Base-by-base conservation (phyloP, 1,284 basidiomycete genomes). In the Leccinum huronense region DNA sequence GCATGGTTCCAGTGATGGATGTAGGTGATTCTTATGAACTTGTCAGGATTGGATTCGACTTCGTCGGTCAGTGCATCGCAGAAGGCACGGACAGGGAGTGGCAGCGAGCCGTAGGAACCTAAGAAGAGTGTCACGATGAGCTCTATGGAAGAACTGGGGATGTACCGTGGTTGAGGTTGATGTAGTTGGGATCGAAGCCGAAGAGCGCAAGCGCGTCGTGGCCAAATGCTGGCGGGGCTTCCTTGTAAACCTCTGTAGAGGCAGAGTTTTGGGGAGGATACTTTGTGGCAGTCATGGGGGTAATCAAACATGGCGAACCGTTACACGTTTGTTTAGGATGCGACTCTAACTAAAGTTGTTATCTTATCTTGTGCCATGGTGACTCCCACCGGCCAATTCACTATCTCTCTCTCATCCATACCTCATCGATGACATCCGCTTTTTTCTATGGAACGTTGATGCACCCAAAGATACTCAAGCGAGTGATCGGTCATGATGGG, bases 381-480 rank as follows among this genome's bases (percentile, higher is more conserved):
- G 45, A 54, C 27, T 31, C 54, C 30, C 31, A 57, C 55, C 33
- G 6, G 33, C 11, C 19, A 11, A 31, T 31, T 55, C 53, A 8
- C 57, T 36, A 34, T 10, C 34, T 40, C 38, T 48, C 63, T n/a
- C 55, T 0, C 48, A 59, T 23, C 45, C 60, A 58, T 45, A 59
- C 36, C 23, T 38, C 53, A 57, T 33, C 66, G 7, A 74, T 72
- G 75, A 42, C 58, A 31, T 76, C 80, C 64, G 90, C 90, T 4
- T 95, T 96, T 77, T 94, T 95, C 80, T 95, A 95, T 74, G 94
- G 94, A 33, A 94, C 91, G 0, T 77, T 93, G 31, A 86, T 90
- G 80, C 88, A 91, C 67, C 89, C 90, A 10, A 83, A 82, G 59
- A 86, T 93, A 68, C 78, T 92, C 45, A 80, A 77, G 63, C 80